Conservation (phyloP, 2,329 filamentous ascomycete genomes). For the Pyrenophora tritici-repentis region DNA sequence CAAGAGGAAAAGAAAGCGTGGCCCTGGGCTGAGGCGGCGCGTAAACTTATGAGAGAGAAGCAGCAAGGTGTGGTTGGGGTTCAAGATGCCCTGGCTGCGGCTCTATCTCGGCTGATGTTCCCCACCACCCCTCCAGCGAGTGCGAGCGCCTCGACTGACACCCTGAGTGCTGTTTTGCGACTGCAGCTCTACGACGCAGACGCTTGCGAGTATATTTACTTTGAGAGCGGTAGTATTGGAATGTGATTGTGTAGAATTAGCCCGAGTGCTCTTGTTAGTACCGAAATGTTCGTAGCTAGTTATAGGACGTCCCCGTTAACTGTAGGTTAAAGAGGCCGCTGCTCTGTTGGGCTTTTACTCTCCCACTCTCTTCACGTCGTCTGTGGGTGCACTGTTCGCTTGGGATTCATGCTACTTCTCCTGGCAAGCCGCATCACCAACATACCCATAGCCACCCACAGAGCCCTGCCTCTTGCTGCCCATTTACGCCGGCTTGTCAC, state of each 20-base stretch:
- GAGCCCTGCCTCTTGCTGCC: constrained; percentile 1
- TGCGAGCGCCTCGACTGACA: neutral
- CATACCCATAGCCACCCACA: neutral
- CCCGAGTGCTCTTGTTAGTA: too few species aligned
- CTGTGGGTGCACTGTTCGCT: neutral
- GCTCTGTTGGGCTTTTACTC: too few species aligned
- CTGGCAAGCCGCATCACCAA: constrained; percentile 4
- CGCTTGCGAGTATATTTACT: too few species aligned
- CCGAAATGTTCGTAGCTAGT: too few species aligned
- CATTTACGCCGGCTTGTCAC: constrained; percentile 24
- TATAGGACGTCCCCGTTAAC: too few species aligned
- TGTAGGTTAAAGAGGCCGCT: too few species aligned
- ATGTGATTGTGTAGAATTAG: too few species aligned
- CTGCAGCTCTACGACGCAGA: too few species aligned
- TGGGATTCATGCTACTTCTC: constrained; percentile 9
- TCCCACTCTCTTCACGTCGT: constrained; percentile 3
- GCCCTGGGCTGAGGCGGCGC: constrained; percentile 16
- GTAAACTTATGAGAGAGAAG: constrained; percentile 4
- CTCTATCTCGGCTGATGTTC: constrained; percentile 15
- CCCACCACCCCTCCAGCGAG: constrained; percentile 17
- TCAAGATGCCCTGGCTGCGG: constrained; percentile 6
- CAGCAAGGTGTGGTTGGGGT: constrained; percentile 10
- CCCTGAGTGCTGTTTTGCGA: too few species aligned
- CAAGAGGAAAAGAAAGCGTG: constrained; percentile 1
- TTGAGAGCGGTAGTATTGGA: too few species aligned